phyloP scores from a whole-genome alignment of 139 green algal species.

The Chlorella sp. region DNA sequence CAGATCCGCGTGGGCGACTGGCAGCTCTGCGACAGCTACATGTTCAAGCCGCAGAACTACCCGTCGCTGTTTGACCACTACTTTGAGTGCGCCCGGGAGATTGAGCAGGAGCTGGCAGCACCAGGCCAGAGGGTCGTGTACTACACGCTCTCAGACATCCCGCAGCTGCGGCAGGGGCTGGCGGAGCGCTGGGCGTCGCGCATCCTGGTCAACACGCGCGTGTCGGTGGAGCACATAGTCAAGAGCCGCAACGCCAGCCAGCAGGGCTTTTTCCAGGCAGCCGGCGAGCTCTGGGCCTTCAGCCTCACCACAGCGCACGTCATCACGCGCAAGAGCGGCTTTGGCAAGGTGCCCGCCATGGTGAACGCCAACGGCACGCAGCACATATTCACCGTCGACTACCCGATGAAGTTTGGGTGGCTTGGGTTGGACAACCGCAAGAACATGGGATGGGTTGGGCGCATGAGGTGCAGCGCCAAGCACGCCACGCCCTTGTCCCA shows the following conservation, averaged over 20 bases:
- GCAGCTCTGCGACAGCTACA: slow-evolving; percentile 18
- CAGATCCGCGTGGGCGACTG: slow-evolving; percentile 22
- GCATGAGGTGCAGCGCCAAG: background rate
- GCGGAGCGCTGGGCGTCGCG: background rate
- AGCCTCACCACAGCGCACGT: slow-evolving; percentile 17
- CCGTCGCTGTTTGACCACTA: slow-evolving; percentile 18
- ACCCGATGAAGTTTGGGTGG: background rate
- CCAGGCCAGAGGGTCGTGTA: background rate
- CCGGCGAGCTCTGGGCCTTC: slow-evolving; percentile 18
- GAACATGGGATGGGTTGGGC: background rate
- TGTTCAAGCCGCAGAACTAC: slow-evolving; percentile 14
- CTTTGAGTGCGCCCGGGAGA: slow-evolving; percentile 18
- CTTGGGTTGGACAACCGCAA: slow-evolving; percentile 5
- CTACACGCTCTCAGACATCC: slow-evolving; percentile 3
- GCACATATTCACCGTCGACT: slow-evolving; percentile 1
- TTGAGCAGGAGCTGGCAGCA: slow-evolving; percentile 6
- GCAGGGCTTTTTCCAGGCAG: slow-evolving; percentile 12
- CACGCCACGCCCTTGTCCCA: background rate
- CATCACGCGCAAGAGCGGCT: slow-evolving; percentile 17
- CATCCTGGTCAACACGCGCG: slow-evolving; percentile 7
- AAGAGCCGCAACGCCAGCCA: slow-evolving; percentile 3
- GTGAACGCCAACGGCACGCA: slow-evolving; percentile 2
- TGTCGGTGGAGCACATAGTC: slow-evolving; percentile 18
- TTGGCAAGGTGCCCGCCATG: slow-evolving; percentile 14
- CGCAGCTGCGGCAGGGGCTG: background rate